A percentile compares a stretch with the other conserved stretches of the same genome.
Evolutionary conservation across 495 filamentous ascomycete genomes (phyloP).

Genomic region (Talaromyces proteolyticus): DNA sequence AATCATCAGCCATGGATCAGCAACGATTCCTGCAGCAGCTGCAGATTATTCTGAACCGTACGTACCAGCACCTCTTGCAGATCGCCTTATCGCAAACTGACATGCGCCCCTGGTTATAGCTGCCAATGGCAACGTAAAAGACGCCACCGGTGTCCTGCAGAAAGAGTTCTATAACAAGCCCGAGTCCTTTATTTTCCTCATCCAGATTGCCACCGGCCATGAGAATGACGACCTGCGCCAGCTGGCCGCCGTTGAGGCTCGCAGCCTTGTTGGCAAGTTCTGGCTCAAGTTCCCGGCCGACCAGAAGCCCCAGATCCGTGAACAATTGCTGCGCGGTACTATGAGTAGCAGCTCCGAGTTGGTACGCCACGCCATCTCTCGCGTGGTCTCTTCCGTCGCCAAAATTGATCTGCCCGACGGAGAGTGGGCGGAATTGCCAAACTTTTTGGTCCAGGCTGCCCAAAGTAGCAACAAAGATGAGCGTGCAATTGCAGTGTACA

Average conservation of each 20-base stretch:
- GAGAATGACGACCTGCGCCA: slow-evolving; percentile 69
- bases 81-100: slow-evolving; percentile 3
- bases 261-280: slow-evolving; percentile 77
- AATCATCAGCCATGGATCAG: slow-evolving; percentile 55
- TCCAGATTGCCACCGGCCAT: slow-evolving; percentile 78
- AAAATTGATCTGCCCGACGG: slow-evolving; percentile 79
- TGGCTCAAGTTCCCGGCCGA: slow-evolving; percentile 59
- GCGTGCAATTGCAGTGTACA: slow-evolving; percentile 86
- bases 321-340: slow-evolving; percentile 75
- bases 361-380: slow-evolving; percentile 79
- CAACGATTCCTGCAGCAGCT: slow-evolving; percentile 69
- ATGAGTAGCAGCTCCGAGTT: slow-evolving; percentile 68
- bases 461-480: slow-evolving; percentile 65
- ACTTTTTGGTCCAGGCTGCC: slow-evolving; percentile 66
- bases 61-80: slow-evolving; percentile 21
- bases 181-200: slow-evolving; percentile 71
- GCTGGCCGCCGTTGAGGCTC: slow-evolving; percentile 81
- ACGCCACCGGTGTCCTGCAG: slow-evolving; percentile 81
- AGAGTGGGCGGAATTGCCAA: slow-evolving; percentile 79
- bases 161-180: slow-evolving; percentile 87
- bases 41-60: slow-evolving; percentile 69
- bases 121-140: slow-evolving; percentile 61
- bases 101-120: slow-evolving; percentile 20
- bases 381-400: slow-evolving; percentile 82
- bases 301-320: slow-evolving; percentile 72